Percentiles rank a stretch among this genome's conserved stretches.
Conservation (phyloP, 345 rosid genomes). For the Citrus maxima region DNA sequence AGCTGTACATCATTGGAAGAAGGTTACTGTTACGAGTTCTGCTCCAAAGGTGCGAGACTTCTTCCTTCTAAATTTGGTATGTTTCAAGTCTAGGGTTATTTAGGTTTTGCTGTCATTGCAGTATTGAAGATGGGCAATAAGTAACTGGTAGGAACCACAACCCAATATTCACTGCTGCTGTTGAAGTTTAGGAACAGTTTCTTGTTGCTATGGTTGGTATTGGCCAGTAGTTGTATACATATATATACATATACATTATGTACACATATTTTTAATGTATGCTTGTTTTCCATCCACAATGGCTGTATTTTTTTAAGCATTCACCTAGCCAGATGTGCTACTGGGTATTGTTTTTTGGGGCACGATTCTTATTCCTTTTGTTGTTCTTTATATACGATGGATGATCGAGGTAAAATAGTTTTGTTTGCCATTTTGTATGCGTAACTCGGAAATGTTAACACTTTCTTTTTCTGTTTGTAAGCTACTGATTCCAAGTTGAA, state of each 20-base stretch:
- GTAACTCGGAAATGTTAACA: background rate
- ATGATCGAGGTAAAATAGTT: background rate
- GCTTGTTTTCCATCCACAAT: background rate
- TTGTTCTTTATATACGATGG: background rate
- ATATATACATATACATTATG: slow-evolving; percentile 2
- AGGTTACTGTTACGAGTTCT: background rate
- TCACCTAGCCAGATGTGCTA: background rate
- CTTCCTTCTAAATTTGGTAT: background rate
- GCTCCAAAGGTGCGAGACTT: background rate
- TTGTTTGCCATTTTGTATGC: background rate
- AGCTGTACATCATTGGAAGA: background rate
- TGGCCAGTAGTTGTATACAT: slow-evolving; percentile 7
- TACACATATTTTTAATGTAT: background rate
- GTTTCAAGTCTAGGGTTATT: background rate
- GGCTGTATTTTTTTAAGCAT: background rate
- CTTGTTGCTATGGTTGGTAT: background rate
- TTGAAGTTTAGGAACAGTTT: slow-evolving; percentile 3
- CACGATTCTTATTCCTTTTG: background rate
- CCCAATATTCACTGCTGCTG: slow-evolving; percentile 5
- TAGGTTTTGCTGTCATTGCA: slow-evolving; percentile 19
- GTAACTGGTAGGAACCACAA: background rate
- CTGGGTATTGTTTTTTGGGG: background rate
- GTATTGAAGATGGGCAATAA: slow-evolving; percentile 17
- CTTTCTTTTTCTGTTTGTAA: background rate
- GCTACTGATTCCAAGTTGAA: no score